Evolutionary conservation across 2,329 filamentous ascomycete genomes (phyloP), one percentile per base, ranked within the genome.

Genomic region (Cladosporium sp.): DNA sequence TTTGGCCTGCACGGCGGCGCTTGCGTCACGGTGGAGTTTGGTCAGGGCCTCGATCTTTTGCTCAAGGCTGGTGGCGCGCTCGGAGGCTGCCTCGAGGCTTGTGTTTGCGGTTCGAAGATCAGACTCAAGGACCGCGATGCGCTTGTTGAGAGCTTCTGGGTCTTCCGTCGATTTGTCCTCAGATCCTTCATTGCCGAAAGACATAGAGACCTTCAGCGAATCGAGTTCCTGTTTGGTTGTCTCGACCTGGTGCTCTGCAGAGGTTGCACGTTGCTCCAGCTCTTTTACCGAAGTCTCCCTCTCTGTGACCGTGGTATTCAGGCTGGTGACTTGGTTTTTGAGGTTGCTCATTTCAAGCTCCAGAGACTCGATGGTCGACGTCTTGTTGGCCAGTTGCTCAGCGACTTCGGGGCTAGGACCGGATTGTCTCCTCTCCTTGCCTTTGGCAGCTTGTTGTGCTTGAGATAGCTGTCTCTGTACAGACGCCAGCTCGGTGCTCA

Each of bases 11-110:
- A 58, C 61, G 24, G 58, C 45, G 22, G 60, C 56, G 61, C 92
- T 88, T 50, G 90, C 85, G 67, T 95, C 89, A 62, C 88, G 89
- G 71, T 95, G 91, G 18, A 96, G 75, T 47, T 88, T 92, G 19
- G 86, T 86, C 32, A 95, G 76, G 1, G 90, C 88, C 20, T 86
- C 76, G 22, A 92, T 83, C 69, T 96, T 88, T 70, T 95, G 84
- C 59, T 87, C 83, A 1, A 87, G 70, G 1, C 76, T 77, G 19
- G 80, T 80, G 8, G 79, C 77, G 55, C 83, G 83, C 59, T 80
- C 80, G 32, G 78, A 72, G 0, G 79, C 70, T 34, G 75, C 72
- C 38, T 76, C 76, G 3, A 80, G 70, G 36, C 75, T 70, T 29
- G 69, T 64, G 61, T 82, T 78, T 3, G 75, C 73, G 18, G 75